Percentiles rank a stretch among this genome's conserved stretches.
phyloP scores from a whole-genome alignment of 2,329 filamentous ascomycete species.

The Neospermospora avenae region DNA sequence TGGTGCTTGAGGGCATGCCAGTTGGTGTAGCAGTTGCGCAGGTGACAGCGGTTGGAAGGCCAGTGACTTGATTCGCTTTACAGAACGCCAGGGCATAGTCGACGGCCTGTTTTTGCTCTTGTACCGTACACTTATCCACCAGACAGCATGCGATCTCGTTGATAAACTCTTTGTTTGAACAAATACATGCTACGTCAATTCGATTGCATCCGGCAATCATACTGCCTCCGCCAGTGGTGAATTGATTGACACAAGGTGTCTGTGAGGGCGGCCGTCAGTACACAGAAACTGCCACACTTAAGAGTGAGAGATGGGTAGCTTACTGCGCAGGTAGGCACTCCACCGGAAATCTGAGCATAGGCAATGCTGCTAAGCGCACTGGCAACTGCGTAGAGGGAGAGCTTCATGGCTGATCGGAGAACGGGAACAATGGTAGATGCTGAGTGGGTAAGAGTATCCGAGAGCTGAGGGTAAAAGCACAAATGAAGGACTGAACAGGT shows the following conservation, averaged over 20 bases:
- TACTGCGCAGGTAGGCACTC: constrained; percentile 54
- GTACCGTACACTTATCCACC: constrained; percentile 38
- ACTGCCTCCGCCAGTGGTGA: constrained; percentile 38
- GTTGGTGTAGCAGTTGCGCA: constrained; percentile 15
- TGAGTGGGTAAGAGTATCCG: not conserved
- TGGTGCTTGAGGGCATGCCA: not conserved
- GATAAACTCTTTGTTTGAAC: constrained; percentile 44
- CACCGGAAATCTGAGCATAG: constrained; percentile 44
- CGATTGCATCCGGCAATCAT: constrained; percentile 38
- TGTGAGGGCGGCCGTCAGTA: constrained; percentile 16
- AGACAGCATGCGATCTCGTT: constrained; percentile 49
- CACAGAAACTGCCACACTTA: not conserved
- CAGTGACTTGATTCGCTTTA: constrained; percentile 35
- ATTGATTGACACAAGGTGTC: constrained; percentile 33
- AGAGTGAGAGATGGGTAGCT: constrained; percentile 31
- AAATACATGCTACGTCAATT: constrained; percentile 49
- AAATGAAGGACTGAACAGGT: too few relatives aligned
- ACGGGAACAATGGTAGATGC: not conserved
- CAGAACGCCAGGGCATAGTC: constrained; percentile 37
- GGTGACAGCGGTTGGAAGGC: constrained; percentile 25
- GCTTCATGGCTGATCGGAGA: constrained; percentile 12
- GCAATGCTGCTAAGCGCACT: constrained; percentile 53
- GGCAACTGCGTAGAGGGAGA: constrained; percentile 39
- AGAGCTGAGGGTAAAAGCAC: not conserved
- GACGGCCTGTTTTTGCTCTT: constrained; percentile 39